Conservation (phyloP, 495 filamentous ascomycete genomes). For the Sphaerosporella brunnea region DNA sequence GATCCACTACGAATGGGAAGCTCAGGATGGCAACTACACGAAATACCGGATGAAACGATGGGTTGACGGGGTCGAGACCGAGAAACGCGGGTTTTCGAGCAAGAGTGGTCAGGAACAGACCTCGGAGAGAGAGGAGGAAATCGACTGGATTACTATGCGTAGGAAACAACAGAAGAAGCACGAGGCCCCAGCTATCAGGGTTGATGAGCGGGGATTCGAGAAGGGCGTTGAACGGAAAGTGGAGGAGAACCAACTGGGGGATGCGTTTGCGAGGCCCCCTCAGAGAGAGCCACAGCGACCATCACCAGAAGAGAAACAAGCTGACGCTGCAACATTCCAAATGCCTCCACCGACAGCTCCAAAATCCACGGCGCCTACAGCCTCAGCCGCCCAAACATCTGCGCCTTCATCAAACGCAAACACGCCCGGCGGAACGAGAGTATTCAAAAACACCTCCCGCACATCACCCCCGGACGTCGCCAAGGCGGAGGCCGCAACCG, state of each 20-base stretch:
- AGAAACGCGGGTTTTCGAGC: background rate
- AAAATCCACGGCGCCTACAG: too few species aligned
- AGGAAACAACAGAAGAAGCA: background rate
- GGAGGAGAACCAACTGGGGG: background rate
- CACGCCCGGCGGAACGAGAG: too few species aligned
- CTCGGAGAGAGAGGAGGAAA: background rate
- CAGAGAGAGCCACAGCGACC: background rate
- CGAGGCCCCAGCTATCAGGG: background rate
- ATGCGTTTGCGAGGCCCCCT: constrained; percentile 1
- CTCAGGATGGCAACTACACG: background rate
- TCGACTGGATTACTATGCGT: constrained; percentile 1
- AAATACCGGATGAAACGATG: background rate
- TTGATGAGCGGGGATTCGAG: constrained; percentile 3
- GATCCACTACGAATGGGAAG: background rate
- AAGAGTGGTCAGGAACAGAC: background rate
- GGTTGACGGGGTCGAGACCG: background rate
- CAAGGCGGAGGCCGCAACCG: too few species aligned
- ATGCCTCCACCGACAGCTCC: constrained; percentile 4
- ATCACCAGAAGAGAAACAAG: too few species aligned
- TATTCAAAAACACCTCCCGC: too few species aligned
- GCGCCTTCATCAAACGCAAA: too few species aligned
- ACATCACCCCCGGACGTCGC: too few species aligned
- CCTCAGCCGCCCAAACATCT: too few species aligned
- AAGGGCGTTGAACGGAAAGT: background rate
- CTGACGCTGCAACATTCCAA: background rate